Percentiles rank a stretch among this genome's conserved stretches.
phyloP scores from a whole-genome alignment of 306 rosid species.

The Geum urbanum region DNA sequence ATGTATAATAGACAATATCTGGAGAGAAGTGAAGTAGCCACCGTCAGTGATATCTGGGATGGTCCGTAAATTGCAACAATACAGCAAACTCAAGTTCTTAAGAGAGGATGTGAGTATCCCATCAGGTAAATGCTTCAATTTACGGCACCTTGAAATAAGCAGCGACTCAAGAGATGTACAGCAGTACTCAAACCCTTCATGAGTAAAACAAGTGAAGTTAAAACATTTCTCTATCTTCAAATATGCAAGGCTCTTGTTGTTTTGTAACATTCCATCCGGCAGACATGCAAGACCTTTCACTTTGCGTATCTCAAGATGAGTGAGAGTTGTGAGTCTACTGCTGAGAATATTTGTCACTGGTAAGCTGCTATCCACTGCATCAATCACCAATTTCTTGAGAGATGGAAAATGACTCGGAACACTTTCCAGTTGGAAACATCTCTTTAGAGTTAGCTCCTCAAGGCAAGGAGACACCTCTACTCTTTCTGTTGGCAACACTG shows the following conservation, averaged over 20 bases:
- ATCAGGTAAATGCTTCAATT: not conserved
- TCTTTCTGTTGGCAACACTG: not conserved
- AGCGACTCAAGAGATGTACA: not conserved
- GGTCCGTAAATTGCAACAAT: not conserved
- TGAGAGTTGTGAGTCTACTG: not conserved
- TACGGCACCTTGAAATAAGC: accelerated
- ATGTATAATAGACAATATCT: not conserved
- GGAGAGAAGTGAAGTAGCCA: not conserved
- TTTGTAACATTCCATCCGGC: not conserved
- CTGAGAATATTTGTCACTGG: not conserved
- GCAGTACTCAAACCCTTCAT: not conserved
- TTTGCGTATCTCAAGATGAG: accelerated
- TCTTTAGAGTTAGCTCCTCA: not conserved
- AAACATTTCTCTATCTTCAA: not conserved
- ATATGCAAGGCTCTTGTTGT: not conserved
- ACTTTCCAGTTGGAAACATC: not conserved
- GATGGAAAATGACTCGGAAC: slow-evolving; percentile 3
- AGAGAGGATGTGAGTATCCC: not conserved
- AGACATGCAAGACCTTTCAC: not conserved
- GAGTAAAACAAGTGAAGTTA: not conserved
- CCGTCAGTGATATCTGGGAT: not conserved
- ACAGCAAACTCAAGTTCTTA: accelerated
- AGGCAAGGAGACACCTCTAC: not conserved
- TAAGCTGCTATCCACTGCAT: not conserved
- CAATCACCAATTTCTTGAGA: not conserved